Evolutionary conservation across 345 rosid genomes (phyloP).

Genomic region (Psidium guajava): DNA sequence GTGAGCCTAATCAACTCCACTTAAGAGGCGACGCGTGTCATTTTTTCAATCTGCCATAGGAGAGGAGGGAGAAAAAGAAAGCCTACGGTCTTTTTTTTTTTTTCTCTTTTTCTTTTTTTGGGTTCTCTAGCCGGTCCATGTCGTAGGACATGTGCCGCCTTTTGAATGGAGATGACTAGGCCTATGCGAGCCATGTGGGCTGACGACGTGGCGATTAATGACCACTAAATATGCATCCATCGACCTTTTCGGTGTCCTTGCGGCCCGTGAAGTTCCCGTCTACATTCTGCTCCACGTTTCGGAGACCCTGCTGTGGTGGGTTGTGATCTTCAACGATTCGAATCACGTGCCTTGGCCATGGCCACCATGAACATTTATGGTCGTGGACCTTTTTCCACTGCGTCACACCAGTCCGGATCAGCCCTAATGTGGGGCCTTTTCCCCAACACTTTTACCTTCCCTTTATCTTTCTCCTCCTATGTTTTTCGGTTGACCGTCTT

Average conservation of each 20-base stretch:
- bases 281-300: not conserved
- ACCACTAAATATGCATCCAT: too few relatives aligned
- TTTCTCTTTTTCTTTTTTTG: too few relatives aligned
- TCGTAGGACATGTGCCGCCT: too few relatives aligned
- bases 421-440: not conserved
- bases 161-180: too few relatives aligned
- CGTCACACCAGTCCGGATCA: not conserved
- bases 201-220: too few relatives aligned
- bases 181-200: too few relatives aligned
- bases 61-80: too few relatives aligned
- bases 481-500: not conserved
- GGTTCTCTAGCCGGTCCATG: too few relatives aligned
- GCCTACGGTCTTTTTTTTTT: too few relatives aligned
- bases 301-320: not conserved
- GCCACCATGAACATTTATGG: not conserved
- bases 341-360: not conserved
- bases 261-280: not conserved
- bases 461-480: not conserved
- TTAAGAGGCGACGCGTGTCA: too few relatives aligned
- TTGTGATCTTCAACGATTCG: not conserved
- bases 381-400: not conserved
- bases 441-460: not conserved
- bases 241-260: not conserved
- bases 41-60: too few relatives aligned
- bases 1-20: too few relatives aligned